Evolutionary conservation across 1,284 basidiomycete species (phyloP).

Genomic region (Amylostereum areolatum): DNA sequence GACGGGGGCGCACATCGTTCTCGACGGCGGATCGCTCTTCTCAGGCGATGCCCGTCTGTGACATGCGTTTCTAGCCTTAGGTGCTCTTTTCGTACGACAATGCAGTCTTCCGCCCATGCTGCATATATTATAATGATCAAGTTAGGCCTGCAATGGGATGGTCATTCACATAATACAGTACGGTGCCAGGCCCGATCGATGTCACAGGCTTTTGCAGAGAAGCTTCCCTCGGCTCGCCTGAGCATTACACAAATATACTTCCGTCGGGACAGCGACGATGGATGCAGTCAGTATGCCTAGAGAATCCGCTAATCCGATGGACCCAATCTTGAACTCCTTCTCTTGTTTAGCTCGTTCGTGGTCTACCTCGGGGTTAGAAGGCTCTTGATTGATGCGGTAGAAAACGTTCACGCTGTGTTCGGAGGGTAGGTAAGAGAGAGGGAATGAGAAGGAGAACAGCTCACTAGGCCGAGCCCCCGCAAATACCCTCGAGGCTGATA

Average conservation of each 20-base stretch:
- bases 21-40: neutral
- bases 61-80: too few relatives aligned
- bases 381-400: slow-evolving; percentile 78
- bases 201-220: slow-evolving; percentile 65
- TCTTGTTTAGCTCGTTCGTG: slow-evolving; percentile 62
- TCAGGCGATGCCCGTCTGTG: neutral
- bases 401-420: slow-evolving; percentile 75
- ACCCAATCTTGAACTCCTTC: slow-evolving; percentile 85
- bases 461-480: slow-evolving; percentile 89
- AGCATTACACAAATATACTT: slow-evolving; percentile 68
- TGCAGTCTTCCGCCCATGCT: too few relatives aligned
- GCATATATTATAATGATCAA: too few relatives aligned
- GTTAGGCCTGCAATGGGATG: too few relatives aligned
- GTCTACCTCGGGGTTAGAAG: slow-evolving; percentile 40
- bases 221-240: slow-evolving; percentile 70
- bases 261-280: slow-evolving; percentile 79
- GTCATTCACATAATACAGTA: too few relatives aligned
- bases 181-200: too few relatives aligned
- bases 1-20: neutral
- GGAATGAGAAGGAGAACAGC: neutral
- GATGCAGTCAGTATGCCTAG: slow-evolving; percentile 77
- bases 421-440: neutral
- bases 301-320: slow-evolving; percentile 74
- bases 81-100: too few relatives aligned
- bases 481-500: slow-evolving; percentile 81